Percentiles rank a stretch among this genome's conserved stretches.
phyloP scores from a whole-genome alignment of 2,329 filamentous ascomycete species.

The Colletotrichum theobromicola region DNA sequence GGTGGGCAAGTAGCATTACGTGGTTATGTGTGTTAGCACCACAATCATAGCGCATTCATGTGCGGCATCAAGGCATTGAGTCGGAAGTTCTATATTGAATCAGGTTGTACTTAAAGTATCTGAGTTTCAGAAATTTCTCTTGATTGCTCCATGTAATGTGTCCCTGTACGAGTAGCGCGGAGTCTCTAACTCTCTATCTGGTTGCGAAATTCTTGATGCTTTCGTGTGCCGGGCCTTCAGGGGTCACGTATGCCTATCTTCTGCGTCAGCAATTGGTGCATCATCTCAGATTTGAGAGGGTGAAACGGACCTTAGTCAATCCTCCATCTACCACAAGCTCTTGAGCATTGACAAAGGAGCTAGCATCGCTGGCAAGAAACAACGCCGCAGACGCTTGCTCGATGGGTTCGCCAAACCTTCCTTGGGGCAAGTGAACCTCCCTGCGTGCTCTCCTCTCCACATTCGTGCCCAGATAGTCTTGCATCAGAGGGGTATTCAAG shows the following conservation, averaged over 20 bases:
- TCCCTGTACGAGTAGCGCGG: too few species aligned
- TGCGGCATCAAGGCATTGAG: not conserved
- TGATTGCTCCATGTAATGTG: too few species aligned
- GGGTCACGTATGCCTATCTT: conserved; percentile 28
- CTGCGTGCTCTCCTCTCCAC: conserved; percentile 71
- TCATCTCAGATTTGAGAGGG: not conserved
- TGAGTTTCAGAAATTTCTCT: too few species aligned
- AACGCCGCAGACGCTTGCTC: conserved; percentile 78
- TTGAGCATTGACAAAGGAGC: conserved; percentile 75
- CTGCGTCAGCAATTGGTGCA: too few species aligned
- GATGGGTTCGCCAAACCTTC: conserved; percentile 78
- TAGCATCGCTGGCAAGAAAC: conserved; percentile 77
- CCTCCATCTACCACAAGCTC: conserved; percentile 77
- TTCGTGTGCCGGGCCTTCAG: conserved; percentile 20
- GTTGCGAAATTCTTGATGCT: not conserved
- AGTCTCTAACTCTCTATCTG: too few species aligned
- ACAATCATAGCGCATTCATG: not conserved
- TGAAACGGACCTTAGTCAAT: conserved; percentile 60
- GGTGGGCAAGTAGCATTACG: not conserved
- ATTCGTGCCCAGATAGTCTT: conserved; percentile 80
- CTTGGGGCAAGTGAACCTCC: conserved; percentile 77
- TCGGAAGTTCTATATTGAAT: not conserved
- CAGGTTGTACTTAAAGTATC: too few species aligned
- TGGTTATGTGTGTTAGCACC: not conserved
- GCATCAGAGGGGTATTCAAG: conserved; percentile 75